Conservation (phyloP, 2,329 filamentous ascomycete species). For the Aschersonia sp. region DNA sequence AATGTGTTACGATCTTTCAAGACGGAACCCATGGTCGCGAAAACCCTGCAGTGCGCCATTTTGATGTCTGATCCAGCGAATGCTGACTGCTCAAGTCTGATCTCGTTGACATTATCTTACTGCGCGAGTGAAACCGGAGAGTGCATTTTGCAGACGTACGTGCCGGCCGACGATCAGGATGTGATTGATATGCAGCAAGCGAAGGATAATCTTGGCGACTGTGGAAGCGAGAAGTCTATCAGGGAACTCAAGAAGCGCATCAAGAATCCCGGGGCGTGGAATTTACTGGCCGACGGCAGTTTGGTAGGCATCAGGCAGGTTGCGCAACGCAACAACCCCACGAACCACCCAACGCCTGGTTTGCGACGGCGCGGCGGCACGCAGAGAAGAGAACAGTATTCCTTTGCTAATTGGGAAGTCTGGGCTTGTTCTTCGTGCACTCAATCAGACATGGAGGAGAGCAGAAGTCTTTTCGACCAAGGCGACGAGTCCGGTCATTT, state of each 20-base stretch:
- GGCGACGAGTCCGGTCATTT: slow-evolving; percentile 34
- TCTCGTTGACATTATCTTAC: slow-evolving; percentile 51
- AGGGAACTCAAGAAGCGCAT: slow-evolving; percentile 37
- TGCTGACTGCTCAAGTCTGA: slow-evolving; percentile 41
- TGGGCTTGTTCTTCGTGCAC: slow-evolving; percentile 36
- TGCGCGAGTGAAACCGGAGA: slow-evolving; percentile 42
- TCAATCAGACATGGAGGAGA: slow-evolving; percentile 29
- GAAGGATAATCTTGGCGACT: slow-evolving; percentile 20
- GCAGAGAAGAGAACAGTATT: not conserved
- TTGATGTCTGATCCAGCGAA: slow-evolving; percentile 24
- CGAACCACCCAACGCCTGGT: not conserved
- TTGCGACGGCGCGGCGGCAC: slow-evolving; percentile 1
- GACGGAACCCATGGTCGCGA: slow-evolving; percentile 41
- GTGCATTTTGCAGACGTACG: slow-evolving; percentile 51
- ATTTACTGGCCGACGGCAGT: slow-evolving; percentile 42
- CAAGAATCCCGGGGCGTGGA: slow-evolving; percentile 51
- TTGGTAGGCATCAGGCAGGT: slow-evolving; percentile 48
- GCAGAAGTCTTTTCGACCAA: slow-evolving; percentile 25
- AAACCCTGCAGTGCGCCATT: slow-evolving; percentile 46
- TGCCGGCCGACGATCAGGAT: slow-evolving; percentile 35
- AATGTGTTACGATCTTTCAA: slow-evolving; percentile 45
- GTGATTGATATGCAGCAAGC: slow-evolving; percentile 39
- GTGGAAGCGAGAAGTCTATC: slow-evolving; percentile 35
- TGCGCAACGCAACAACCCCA: slow-evolving; percentile 5
- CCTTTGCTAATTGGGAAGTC: slow-evolving; percentile 30